These are phyloP conservation scores for Penicillium salamii DNA, from an alignment of 495 filamentous ascomycete species.

Conservation along the genomic window DNA sequence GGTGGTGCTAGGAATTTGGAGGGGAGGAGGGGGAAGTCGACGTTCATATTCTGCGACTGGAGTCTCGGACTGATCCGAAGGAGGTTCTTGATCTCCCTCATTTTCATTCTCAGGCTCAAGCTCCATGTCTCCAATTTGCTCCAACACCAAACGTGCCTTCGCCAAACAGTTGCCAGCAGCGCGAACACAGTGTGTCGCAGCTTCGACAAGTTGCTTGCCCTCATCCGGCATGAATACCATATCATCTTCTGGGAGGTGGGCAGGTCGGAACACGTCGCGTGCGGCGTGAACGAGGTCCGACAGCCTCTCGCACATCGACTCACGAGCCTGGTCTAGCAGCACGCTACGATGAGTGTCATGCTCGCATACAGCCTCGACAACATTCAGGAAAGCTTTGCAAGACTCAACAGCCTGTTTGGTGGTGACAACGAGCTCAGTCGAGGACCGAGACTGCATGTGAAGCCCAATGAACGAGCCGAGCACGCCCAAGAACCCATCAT, in stretches of 20 bases:
- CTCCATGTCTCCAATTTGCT: conserved; percentile 92
- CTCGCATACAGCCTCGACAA: conserved; percentile 81
- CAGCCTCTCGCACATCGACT: conserved; percentile 77
- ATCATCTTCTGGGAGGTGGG: conserved; percentile 62
- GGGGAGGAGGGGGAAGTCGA: conserved; percentile 41
- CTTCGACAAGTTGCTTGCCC: conserved; percentile 70
- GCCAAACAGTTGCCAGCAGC: conserved; percentile 87
- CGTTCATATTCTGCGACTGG: conserved; percentile 11
- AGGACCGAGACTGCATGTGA: conserved; percentile 84
- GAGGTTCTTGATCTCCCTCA: conserved; percentile 5
- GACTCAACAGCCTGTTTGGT: conserved; percentile 79
- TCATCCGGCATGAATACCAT: conserved; percentile 76
- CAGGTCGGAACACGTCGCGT: conserved; percentile 67
- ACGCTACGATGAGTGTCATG: conserved; percentile 66
- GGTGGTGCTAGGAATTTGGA: conserved; percentile 36
- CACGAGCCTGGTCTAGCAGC: conserved; percentile 64
- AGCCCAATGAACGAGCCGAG: conserved; percentile 90
- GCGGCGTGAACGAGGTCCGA: conserved; percentile 76
- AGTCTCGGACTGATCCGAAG: conserved; percentile 17
- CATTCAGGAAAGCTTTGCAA: conserved; percentile 69
- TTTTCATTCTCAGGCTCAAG: conserved; percentile 61
- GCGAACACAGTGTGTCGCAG: conserved; percentile 86
- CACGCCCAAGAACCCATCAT: conserved; percentile 84
- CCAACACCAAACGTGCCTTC: conserved; percentile 80
- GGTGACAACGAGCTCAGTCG: conserved; percentile 71